Evolutionary conservation across 208 protist genomes (phyloP), one percentile per base, ranked within the genome.

Genomic region (Polymyxa betae): DNA sequence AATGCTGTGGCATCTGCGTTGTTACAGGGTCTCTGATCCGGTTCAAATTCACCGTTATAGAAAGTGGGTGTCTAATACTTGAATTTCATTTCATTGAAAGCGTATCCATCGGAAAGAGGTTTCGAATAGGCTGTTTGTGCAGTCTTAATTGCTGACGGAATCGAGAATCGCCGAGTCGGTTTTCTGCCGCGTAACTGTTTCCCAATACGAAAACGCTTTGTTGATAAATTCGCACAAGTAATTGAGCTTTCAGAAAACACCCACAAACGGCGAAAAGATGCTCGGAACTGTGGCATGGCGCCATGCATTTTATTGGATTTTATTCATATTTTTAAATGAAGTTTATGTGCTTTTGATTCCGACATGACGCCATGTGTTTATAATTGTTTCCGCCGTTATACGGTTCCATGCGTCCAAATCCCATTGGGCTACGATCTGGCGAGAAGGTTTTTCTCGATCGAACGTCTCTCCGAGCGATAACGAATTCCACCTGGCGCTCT

Each of bases 221-320:
- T 66, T 16, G 54, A 29, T 29, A 66, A 29, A 66, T 66, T 66
- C 29, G 54, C 54, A 16, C 54, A 66, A 29, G 54, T 66, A 32
- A 29, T 66, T 29, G 54, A 66, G 54, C 54, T 66, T 16, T 66
- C 54, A 29, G 54, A 66, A 16, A 66, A 66, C 29, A 32, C 54
- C 29, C 54, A 66, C 54, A 66, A 66, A 29, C 54, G 54, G 29
- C 54, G 54, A 16, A 66, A 66, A 29, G 54, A 66, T 29, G 54
- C 54, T 16, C 54, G 54, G 20, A 66, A 66, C 54, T 66, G 54
- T 66, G 54, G 54, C 54, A 66, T 66, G 54, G 54, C 54, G 29
- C 29, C 54, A 29, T 66, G 54, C 29, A 66, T 66, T 66, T 29
- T 66, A 16, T 29, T 66, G 16, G 54, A 66, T 66, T 16, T 29